Evolutionary conservation across 495 filamentous ascomycete species (phyloP), one percentile per base, ranked within the genome.

Genomic region (Neurospora sp.): DNA sequence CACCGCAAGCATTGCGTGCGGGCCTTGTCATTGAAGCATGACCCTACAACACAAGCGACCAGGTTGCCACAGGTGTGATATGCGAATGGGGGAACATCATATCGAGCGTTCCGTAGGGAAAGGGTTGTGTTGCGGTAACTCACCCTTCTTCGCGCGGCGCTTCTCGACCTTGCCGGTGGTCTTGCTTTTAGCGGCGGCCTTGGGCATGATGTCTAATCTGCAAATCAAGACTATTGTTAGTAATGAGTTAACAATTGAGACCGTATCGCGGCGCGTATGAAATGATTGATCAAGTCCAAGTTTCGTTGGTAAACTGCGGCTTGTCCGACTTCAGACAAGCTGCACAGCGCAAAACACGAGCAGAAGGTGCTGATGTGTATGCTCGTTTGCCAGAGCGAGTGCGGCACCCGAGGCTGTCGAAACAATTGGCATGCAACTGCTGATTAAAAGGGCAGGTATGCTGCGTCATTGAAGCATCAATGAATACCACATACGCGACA

Each of bases 31-130:
- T 74, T 84, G 84, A 75, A 86, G 87, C 69, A 85, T 82, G 83
- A 89, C 89, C 74, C 90, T 89, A 86, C 93, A 93, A 81, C 91
- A 91, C 92, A 95, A 94, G 74, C 74, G 90, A 86, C 81, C 75
- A 70, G 69, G 73, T 20, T 53, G 71, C 38, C 22, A 45, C 17
- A 41, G 69, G 68, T 61, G 45, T 79, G 53, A 35, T 35, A 35
- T 35, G 27, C 14, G 27, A 65, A 69, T 76, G 53, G 53, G 37
- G 69, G 40, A 35, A 53, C 70, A 48, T 42, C 8, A 53, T 69
- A 76, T 70, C 42, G 70, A 65, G 27, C 27, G 53, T 74, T 75
- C 41, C 37, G 70, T 39, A 20, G 42, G 22, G 39, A 5, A 20
- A 8, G 38, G 16, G 2, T 35, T 65, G 53, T 16, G 53, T 65